A percentile compares a stretch with the other conserved stretches of the same genome.
phyloP scores from a whole-genome alignment of 1,139 yeast species.

The Blastobotrys malaysiensis region DNA sequence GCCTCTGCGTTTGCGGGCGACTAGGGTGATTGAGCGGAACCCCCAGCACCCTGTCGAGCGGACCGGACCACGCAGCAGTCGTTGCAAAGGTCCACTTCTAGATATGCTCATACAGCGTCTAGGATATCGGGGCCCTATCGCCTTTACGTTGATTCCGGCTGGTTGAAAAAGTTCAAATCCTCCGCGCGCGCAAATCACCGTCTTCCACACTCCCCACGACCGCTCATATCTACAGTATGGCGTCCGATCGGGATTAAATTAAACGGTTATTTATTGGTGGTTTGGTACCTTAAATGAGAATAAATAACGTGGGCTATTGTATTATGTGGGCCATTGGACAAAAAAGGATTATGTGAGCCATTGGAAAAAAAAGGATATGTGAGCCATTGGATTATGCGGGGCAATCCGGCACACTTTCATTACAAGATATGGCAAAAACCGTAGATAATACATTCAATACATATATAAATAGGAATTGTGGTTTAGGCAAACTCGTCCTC shows the following conservation, averaged over 20 bases:
- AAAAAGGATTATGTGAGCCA: too few relatives aligned
- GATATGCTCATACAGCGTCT: background rate
- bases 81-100: background rate
- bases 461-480: background rate
- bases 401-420: background rate
- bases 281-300: too few relatives aligned
- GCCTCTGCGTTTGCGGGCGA: background rate
- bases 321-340: too few relatives aligned
- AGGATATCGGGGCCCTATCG: background rate
- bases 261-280: too few relatives aligned
- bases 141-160: background rate
- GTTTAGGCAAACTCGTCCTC: constrained; percentile 20
- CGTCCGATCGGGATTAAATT: too few relatives aligned
- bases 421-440: background rate
- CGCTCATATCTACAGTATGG: too few relatives aligned
- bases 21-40: background rate
- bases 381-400: too few relatives aligned
- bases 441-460: background rate
- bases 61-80: background rate
- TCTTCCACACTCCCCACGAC: background rate
- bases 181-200: background rate
- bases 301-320: too few relatives aligned
- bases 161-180: background rate
- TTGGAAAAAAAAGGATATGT: too few relatives aligned
- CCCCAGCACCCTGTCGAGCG: constrained; percentile 1